Conservation (phyloP, 1,139 yeast species). For the Hansenula sp. region DNA sequence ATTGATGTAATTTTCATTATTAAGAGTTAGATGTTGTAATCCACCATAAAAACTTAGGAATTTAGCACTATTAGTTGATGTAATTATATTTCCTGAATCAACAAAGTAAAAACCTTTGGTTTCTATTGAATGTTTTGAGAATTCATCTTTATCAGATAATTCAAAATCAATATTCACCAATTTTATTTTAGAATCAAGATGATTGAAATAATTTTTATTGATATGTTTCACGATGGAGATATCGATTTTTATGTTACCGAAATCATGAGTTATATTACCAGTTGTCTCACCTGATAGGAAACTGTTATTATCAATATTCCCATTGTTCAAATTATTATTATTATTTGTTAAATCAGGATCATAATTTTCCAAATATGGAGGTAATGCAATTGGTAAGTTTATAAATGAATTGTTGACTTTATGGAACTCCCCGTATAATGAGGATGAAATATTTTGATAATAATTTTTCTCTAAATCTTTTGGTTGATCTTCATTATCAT, state of each 20-base stretch:
- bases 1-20: constrained; percentile 38
- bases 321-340: too few relatives aligned
- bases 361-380: constrained; percentile 39
- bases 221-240: constrained; percentile 22
- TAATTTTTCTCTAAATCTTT: constrained; percentile 25
- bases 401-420: constrained; percentile 15
- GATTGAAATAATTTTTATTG: constrained; percentile 23
- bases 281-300: neutral
- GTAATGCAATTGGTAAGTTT: constrained; percentile 35
- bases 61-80: constrained; percentile 67
- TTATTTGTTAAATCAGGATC: constrained; percentile 16
- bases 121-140: constrained; percentile 44
- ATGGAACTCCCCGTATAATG: constrained; percentile 42
- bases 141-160: constrained; percentile 32
- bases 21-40: constrained; percentile 53
- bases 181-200: constrained; percentile 27
- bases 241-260: constrained; percentile 27
- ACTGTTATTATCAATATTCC: constrained; percentile 7
- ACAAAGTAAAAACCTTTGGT: constrained; percentile 71
- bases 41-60: constrained; percentile 62
- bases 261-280: constrained; percentile 20
- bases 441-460: constrained; percentile 49
- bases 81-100: constrained; percentile 62
- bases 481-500: neutral
- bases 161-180: constrained; percentile 26